Base-by-base conservation (phyloP, 225 moss, liverwort and hornwort genomes). In the Sphagnum contortum region DNA sequence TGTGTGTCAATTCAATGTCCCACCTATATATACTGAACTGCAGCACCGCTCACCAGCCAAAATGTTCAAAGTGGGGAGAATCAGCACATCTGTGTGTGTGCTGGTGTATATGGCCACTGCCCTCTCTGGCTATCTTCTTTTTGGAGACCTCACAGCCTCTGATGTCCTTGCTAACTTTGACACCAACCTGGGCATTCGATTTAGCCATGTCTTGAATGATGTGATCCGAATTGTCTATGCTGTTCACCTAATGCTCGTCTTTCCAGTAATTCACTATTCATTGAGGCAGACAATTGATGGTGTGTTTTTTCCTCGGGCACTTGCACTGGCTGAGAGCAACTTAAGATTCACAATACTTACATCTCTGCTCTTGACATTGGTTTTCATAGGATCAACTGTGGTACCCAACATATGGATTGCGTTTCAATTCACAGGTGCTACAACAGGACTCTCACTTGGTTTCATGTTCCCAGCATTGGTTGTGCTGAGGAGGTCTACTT, bases 351-450 rank as follows among this genome's bases (percentile, higher is more conserved):
- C 57, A 1, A 8, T 77, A 3, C 63, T 91, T 8, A 91, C 91
- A 12, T 6, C 81, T 45, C 46, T 68, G 5, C 72, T 88, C 55
- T 67, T 95, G 45, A 65, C 69, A 12, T 66, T 88, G 55, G 77
- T 79, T 60, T 89, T 83, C 55, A 67, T 73, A 7, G 94, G 94
- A 46, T 95, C 94, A 3, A 89, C 88, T 0, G 64, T 89, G 69
- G 85, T 95, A 51, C 94, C 94, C 12, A 91, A 91, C 67, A 95
- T 95, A 50, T 91, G 94, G 94, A 81, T 95, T 14, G 94, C 94
- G n/a, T 95, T 95, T 48, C 72, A 91, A 58, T 95, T 95, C 75
- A 91, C 91, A 0, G 94, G 94, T 3, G 91, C 94, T 69, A 95
- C 94, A 12, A 91, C 94, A 3, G 94, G 85, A 13, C 80, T 95